Evolutionary conservation across 1,139 yeast genomes (phyloP).

Genomic region (Suhomyces maxii): DNA sequence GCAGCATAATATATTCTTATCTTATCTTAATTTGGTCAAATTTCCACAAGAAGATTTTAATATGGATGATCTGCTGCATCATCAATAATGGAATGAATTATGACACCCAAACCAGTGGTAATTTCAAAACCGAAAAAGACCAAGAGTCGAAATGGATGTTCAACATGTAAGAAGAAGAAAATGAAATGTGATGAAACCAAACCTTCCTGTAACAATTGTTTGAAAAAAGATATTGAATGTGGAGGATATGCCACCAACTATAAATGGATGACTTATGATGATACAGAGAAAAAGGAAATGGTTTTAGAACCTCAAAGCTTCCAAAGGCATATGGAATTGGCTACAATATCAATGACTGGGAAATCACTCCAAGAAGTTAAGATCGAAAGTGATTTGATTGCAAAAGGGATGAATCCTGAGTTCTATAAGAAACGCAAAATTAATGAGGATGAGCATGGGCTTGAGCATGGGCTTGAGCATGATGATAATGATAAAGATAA

Average conservation of each 20-base stretch:
- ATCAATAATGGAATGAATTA: not conserved
- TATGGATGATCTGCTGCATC: slow-evolving; percentile 3
- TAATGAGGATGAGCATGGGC: slow-evolving; percentile 8
- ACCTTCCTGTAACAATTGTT: slow-evolving; percentile 51
- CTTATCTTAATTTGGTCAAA: slow-evolving; percentile 9
- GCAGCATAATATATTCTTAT: slow-evolving; percentile 2
- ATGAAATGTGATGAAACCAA: slow-evolving; percentile 60
- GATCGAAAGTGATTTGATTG: slow-evolving; percentile 47
- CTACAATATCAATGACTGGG: slow-evolving; percentile 55
- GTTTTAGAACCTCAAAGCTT: slow-evolving; percentile 16
- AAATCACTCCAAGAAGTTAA: slow-evolving; percentile 50
- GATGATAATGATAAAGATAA: slow-evolving; percentile 21
- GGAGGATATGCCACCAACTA: slow-evolving; percentile 66
- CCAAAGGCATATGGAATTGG: slow-evolving; percentile 50
- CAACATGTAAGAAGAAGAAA: slow-evolving; percentile 57
- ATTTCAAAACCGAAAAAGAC: slow-evolving; percentile 16
- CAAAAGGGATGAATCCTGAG: slow-evolving; percentile 50
- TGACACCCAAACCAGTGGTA: not conserved
- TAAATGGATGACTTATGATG: slow-evolving; percentile 57
- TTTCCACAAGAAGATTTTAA: slow-evolving; percentile 1
- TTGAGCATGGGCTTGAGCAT: too few relatives aligned
- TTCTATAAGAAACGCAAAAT: slow-evolving; percentile 14
- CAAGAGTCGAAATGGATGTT: slow-evolving; percentile 49
- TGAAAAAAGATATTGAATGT: slow-evolving; percentile 46
- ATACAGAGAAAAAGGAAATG: not conserved